Percentiles rank a stretch among this genome's conserved stretches.
Conservation (phyloP, 2,329 filamentous ascomycete species). For the Aureobasidium lini region DNA sequence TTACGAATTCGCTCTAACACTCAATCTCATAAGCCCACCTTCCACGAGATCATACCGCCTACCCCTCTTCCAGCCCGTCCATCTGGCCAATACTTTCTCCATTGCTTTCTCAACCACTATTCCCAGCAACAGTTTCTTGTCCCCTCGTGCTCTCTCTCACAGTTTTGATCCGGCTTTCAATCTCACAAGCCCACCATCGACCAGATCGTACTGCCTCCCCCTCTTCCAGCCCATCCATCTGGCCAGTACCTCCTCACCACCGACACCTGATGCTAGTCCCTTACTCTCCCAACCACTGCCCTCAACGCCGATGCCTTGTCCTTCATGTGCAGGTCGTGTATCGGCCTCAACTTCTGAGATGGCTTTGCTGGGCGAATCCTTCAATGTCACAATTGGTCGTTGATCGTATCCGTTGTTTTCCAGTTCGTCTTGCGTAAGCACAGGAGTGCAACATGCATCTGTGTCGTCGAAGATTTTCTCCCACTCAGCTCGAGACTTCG, state of each 20-base stretch:
- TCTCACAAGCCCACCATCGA: constrained; percentile 52
- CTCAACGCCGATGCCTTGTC: constrained; percentile 58
- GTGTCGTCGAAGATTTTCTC: constrained; percentile 79
- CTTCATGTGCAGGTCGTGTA: constrained; percentile 36
- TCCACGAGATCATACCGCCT: constrained; percentile 60
- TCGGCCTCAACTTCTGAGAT: constrained; percentile 44
- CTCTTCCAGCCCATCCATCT: constrained; percentile 72
- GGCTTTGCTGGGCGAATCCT: constrained; percentile 60
- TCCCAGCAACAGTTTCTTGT: constrained; percentile 58
- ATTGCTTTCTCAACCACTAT: constrained; percentile 57
- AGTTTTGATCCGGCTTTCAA: background rate
- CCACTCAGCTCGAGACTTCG: constrained; percentile 70
- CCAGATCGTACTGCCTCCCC: constrained; percentile 63
- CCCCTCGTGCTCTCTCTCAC: constrained; percentile 31
- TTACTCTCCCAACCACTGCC: constrained; percentile 60
- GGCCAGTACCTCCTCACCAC: constrained; percentile 61
- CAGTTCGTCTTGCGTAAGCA: constrained; percentile 68
- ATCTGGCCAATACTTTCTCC: constrained; percentile 58
- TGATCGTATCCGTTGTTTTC: constrained; percentile 59
- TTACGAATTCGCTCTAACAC: background rate
- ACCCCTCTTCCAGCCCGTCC: constrained; percentile 72
- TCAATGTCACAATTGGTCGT: constrained; percentile 61
- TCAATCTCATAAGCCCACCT: constrained; percentile 48
- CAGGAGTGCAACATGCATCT: constrained; percentile 88
- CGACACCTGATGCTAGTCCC: constrained; percentile 57